Evolutionary conservation across 73 alveolate genomes (phyloP).

Genomic region (Uronychia setigera): DNA sequence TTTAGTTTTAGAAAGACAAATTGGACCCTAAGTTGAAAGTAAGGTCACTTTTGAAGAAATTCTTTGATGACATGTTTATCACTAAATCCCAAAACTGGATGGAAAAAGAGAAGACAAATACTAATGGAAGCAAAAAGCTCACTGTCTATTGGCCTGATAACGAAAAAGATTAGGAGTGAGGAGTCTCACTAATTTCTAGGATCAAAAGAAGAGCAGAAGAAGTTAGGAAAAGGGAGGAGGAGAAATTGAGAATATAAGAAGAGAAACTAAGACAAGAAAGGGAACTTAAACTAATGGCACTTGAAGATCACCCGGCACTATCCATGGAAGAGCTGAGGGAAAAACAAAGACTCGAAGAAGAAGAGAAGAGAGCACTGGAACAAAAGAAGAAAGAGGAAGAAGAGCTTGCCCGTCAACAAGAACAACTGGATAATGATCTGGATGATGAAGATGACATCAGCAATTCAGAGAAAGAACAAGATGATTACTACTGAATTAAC

Average conservation of each 20-base stretch:
- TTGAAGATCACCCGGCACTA: constrained; percentile 29
- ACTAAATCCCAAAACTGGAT: constrained; percentile 18
- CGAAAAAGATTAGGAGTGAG: constrained; percentile 41
- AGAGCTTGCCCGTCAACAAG: constrained; percentile 22
- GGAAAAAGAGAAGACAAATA: constrained; percentile 31
- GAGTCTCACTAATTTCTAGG: constrained; percentile 31
- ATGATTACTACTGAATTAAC: too few relatives aligned
- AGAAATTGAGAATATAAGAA: constrained; percentile 25
- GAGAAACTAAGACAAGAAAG: background rate
- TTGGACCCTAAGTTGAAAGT: constrained; percentile 14
- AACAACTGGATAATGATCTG: constrained; percentile 9
- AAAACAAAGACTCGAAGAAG: background rate
- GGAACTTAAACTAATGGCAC: constrained; percentile 18
- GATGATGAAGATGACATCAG: constrained; percentile 10
- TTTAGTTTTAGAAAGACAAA: constrained; percentile 37
- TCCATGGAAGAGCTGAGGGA: constrained; percentile 6
- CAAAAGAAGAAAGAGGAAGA: constrained; percentile 17
- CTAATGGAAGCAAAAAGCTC: constrained; percentile 8
- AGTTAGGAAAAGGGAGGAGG: constrained; percentile 32
- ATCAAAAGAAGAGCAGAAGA: constrained; percentile 44
- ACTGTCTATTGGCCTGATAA: constrained; percentile 66
- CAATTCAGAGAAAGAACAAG: constrained; percentile 3
- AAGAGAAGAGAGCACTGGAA: constrained; percentile 10
- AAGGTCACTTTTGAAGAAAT: constrained; percentile 44
- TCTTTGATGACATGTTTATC: constrained; percentile 51